These are phyloP conservation scores for Cyberlindnera xylosilytica DNA, from an alignment of 805 yeast genomes.

Conservation along the genomic window DNA sequence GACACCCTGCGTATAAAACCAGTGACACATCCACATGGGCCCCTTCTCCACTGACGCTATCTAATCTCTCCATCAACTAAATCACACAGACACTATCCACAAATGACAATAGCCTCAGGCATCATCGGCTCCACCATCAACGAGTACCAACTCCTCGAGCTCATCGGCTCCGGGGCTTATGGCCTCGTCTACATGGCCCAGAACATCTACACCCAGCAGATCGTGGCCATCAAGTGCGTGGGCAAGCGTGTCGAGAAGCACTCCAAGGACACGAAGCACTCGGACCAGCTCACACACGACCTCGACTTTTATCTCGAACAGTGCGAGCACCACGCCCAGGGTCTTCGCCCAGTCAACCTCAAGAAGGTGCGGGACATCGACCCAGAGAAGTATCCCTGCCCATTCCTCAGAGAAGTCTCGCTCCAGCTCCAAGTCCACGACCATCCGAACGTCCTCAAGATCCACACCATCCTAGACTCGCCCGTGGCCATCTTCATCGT, in stretches of 20 bases:
- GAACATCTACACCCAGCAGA: constrained; percentile 46
- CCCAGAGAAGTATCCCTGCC: constrained; percentile 20
- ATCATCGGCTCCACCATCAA: constrained; percentile 16
- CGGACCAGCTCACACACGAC: constrained; percentile 18
- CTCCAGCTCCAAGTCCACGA: constrained; percentile 71
- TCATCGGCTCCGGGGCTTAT: constrained; percentile 76
- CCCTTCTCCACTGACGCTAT: too few species aligned
- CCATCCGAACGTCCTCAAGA: constrained; percentile 75
- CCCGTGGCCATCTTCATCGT: constrained; percentile 60
- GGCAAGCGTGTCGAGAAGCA: constrained; percentile 35
- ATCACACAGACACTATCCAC: neutral
- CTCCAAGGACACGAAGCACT: constrained; percentile 23
- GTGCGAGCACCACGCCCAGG: constrained; percentile 7
- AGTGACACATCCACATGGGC: neutral
- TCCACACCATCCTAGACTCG: constrained; percentile 68
- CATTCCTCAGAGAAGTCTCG: constrained; percentile 59
- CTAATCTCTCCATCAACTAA: too few species aligned
- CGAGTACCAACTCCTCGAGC: constrained; percentile 18
- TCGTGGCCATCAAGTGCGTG: constrained; percentile 71
- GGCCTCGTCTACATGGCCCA: constrained; percentile 74
- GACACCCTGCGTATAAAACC: neutral
- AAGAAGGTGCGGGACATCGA: constrained; percentile 21
- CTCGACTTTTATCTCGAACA: constrained; percentile 9
- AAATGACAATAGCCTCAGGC: constrained; percentile 8
- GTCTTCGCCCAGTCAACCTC: constrained; percentile 18